Evolutionary conservation across 2,329 filamentous ascomycete genomes (phyloP).

Genomic region (Neofusicoccum cordaticola): DNA sequence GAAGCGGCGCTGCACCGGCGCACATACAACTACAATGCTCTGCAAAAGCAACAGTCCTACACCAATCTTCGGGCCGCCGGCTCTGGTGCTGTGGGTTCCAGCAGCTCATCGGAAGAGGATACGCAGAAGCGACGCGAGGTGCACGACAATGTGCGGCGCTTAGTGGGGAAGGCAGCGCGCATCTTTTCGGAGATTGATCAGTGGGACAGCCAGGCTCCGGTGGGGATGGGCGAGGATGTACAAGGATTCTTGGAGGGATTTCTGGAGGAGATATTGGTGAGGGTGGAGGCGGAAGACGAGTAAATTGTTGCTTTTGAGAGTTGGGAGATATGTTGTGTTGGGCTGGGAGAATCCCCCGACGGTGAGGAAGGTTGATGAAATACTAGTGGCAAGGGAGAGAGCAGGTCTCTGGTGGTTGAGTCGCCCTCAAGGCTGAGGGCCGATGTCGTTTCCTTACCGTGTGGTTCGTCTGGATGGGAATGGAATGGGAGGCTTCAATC

Average conservation of each 20-base stretch:
- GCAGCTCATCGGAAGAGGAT: neutral
- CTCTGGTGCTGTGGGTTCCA: neutral
- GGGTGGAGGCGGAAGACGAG: conserved; percentile 84
- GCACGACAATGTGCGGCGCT: conserved; percentile 76
- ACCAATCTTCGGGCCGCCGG: neutral
- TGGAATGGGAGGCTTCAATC: neutral
- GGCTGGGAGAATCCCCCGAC: too few species aligned
- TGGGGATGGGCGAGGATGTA: conserved; percentile 91
- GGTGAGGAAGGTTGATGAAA: neutral
- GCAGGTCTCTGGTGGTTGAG: neutral
- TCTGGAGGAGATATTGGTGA: conserved; percentile 86
- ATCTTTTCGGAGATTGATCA: conserved; percentile 88
- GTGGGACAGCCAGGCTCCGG: conserved; percentile 79
- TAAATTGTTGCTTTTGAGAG: neutral
- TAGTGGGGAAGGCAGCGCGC: conserved; percentile 78
- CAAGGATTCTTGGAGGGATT: conserved; percentile 87
- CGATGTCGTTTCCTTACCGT: neutral
- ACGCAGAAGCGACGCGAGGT: conserved; percentile 52
- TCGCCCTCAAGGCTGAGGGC: neutral
- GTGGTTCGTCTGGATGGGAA: neutral
- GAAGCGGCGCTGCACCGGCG: conserved; percentile 87
- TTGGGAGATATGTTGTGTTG: neutral
- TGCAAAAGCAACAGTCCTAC: conserved; percentile 42
- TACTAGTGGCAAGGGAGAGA: neutral
- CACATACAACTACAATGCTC: conserved; percentile 55